These are phyloP conservation scores for Boletus subcaerulescens DNA, from an alignment of 768 basidiomycete genomes.

Conservation along the genomic window DNA sequence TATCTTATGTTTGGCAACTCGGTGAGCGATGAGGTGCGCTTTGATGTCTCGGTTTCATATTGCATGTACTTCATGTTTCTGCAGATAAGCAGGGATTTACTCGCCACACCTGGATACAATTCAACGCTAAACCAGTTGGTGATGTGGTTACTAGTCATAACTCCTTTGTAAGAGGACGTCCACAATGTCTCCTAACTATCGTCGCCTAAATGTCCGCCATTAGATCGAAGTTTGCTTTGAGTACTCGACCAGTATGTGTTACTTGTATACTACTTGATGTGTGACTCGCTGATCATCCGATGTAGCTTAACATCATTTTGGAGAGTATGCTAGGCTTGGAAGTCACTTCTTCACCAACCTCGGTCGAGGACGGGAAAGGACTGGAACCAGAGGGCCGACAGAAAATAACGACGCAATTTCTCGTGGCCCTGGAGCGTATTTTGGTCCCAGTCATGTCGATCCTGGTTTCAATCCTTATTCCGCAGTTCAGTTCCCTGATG, in stretches of 20 bases:
- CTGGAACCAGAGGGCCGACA: constrained; percentile 9
- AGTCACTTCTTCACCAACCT: neutral
- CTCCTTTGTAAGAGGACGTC: constrained; percentile 54
- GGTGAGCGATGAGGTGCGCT: constrained; percentile 75
- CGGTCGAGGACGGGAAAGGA: constrained; percentile 28
- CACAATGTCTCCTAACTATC: neutral
- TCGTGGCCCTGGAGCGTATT: constrained; percentile 55
- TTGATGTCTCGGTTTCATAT: neutral
- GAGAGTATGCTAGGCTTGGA: constrained; percentile 77
- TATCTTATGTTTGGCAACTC: constrained; percentile 87
- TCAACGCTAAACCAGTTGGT: constrained; percentile 65
- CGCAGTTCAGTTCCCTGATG: constrained; percentile 81
- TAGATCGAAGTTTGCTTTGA: constrained; percentile 86
- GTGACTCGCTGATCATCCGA: neutral
- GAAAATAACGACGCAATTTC: constrained; percentile 33
- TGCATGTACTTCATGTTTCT: neutral
- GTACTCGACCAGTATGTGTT: constrained; percentile 66
- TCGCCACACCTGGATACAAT: constrained; percentile 71
- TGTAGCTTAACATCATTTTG: constrained; percentile 74
- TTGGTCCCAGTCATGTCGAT: constrained; percentile 59
- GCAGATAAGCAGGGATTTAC: constrained; percentile 81
- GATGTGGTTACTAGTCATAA: constrained; percentile 84
- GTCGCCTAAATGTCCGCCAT: constrained; percentile 14
- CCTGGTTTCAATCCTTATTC: constrained; percentile 67
- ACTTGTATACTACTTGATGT: neutral